These are phyloP conservation scores for Trametes punicea DNA, from an alignment of 768 basidiomycete genomes.

Conservation along the genomic window DNA sequence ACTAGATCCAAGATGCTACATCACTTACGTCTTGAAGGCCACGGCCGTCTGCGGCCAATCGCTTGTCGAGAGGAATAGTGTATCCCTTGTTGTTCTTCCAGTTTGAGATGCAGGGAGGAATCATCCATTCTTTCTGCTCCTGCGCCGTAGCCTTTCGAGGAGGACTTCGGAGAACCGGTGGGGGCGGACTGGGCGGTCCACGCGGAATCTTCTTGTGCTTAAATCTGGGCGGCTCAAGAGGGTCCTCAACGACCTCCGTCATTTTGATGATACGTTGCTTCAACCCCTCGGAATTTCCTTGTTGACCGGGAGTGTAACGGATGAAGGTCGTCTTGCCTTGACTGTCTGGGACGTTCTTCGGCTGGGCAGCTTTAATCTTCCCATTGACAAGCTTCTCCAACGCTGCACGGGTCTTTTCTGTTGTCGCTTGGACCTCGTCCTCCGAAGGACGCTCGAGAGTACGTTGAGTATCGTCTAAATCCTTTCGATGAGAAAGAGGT, in stretches of 20 bases:
- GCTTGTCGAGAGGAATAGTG: constrained; percentile 97
- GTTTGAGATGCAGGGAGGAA: constrained; percentile 98
- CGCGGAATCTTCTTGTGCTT: constrained; percentile 99
- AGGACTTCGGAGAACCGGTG: constrained; percentile 91
- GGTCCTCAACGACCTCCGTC: constrained; percentile 97
- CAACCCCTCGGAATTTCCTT: constrained; percentile 62
- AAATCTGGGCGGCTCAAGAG: constrained; percentile 93
- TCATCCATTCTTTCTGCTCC: constrained; percentile 99
- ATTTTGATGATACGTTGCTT: constrained; percentile 99
- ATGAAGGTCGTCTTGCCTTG: constrained; percentile 87
- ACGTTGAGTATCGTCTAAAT: constrained; percentile 70
- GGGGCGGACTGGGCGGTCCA: constrained; percentile 94
- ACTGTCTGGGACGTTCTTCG: constrained; percentile 86
- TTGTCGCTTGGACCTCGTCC: constrained; percentile 86
- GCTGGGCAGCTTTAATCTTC: constrained; percentile 98
- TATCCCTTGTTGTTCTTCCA: constrained; percentile 99
- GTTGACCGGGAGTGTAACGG: constrained; percentile 94
- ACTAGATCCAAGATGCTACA: neutral
- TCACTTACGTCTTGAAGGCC: constrained; percentile 90
- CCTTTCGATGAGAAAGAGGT: constrained; percentile 84
- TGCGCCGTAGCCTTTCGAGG: constrained; percentile 94
- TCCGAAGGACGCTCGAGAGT: constrained; percentile 91
- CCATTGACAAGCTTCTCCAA: constrained; percentile 92
- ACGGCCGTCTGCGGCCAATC: constrained; percentile 95
- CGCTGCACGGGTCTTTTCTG: constrained; percentile 86